Percentiles rank a stretch among this genome's conserved stretches.
phyloP scores from a whole-genome alignment of 495 filamentous ascomycete species.

The Pseudomonodictys pantanalensis region DNA sequence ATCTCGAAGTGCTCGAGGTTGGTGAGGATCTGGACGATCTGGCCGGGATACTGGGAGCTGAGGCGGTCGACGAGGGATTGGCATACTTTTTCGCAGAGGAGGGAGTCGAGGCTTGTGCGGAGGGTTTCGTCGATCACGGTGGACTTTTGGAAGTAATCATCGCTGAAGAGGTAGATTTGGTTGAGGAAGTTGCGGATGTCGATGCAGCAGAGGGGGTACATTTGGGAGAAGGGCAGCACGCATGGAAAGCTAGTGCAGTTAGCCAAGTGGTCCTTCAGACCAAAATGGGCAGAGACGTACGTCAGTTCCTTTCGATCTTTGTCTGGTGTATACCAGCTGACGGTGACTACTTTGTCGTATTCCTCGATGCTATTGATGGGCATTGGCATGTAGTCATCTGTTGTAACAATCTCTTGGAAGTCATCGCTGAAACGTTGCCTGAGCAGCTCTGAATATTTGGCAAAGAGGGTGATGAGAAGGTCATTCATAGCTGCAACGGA shows the following conservation, averaged over 20 bases:
- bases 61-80: slow-evolving; percentile 83
- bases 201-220: slow-evolving; percentile 98
- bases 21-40: slow-evolving; percentile 97
- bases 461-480: slow-evolving; percentile 81
- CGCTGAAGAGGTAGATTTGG: slow-evolving; percentile 93
- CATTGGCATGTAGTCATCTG: slow-evolving; percentile 99
- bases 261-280: slow-evolving; percentile 12
- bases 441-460: slow-evolving; percentile 88
- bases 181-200: slow-evolving; percentile 95
- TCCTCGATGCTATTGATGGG: slow-evolving; percentile 83
- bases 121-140: slow-evolving; percentile 85
- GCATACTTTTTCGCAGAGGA: slow-evolving; percentile 88
- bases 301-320: slow-evolving; percentile 69
- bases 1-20: slow-evolving; percentile 96
- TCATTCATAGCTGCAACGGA: slow-evolving; percentile 74
- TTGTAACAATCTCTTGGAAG: slow-evolving; percentile 93
- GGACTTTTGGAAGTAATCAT: slow-evolving; percentile 87
- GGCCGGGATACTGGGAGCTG: slow-evolving; percentile 86
- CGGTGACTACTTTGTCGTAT: slow-evolving; percentile 89
- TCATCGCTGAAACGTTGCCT: slow-evolving; percentile 87
- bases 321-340: slow-evolving; percentile 89
- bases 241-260: slow-evolving; percentile 68
- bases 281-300: slow-evolving; percentile 48
- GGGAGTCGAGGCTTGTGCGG: slow-evolving; percentile 78
- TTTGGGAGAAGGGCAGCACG: slow-evolving; percentile 93